Conservation (phyloP, 352 stramenopile genomes). For the Thraustochytrium striatum region DNA sequence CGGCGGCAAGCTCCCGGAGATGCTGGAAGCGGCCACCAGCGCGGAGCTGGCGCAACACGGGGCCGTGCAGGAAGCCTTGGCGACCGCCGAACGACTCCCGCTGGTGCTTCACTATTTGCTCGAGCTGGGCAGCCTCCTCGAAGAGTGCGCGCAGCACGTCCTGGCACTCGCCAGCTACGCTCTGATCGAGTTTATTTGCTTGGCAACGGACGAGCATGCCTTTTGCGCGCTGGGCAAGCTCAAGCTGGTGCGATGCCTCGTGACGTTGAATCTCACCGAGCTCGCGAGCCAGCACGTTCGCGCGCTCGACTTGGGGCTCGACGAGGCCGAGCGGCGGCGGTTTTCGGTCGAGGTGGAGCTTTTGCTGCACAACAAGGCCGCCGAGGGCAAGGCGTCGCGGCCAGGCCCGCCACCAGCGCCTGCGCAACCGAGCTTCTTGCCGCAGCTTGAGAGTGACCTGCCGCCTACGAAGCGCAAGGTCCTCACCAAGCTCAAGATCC, state of each 20-base stretch:
- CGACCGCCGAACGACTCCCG: not conserved
- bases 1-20: not conserved
- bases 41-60: not conserved
- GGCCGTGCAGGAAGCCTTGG: no score
- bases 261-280: not conserved
- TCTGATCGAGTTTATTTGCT: conserved; percentile 26
- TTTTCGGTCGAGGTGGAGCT: conserved; percentile 40
- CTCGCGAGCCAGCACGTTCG: not conserved
- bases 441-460: not conserved
- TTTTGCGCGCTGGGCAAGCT: conserved; percentile 4
- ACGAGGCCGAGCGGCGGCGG: conserved; percentile 15
- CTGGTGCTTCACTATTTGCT: conserved; percentile 23
- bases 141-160: conserved; percentile 20
- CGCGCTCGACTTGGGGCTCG: not conserved
- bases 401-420: not conserved
- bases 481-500: conserved; percentile 18
- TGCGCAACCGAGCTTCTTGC: not conserved
- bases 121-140: conserved; percentile 10
- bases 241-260: conserved; percentile 3
- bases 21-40: not conserved
- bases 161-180: conserved; percentile 2
- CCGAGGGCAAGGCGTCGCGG: not conserved
- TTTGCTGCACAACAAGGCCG: not conserved
- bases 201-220: not conserved
- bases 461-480: conserved; percentile 3